These are phyloP conservation scores for Macadamia tetraphylla DNA, from an alignment of 164 flowering plant genomes.

Conservation along the genomic window DNA sequence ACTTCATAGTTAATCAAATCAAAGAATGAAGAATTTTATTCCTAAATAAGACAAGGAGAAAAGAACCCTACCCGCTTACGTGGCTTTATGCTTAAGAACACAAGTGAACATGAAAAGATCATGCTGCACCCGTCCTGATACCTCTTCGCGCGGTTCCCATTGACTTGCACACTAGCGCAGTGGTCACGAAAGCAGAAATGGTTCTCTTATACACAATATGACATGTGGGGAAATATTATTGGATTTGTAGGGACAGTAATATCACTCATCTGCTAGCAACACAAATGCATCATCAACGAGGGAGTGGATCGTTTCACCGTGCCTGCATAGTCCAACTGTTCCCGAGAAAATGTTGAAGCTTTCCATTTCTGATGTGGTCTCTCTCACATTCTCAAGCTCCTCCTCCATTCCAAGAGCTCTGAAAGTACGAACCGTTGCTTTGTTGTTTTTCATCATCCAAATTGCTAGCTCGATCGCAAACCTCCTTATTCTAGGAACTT, in stretches of 20 bases:
- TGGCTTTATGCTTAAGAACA: no score
- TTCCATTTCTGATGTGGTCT: constrained; percentile 83
- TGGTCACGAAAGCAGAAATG: no score
- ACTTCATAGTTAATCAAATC: no score
- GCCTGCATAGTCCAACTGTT: constrained; percentile 69
- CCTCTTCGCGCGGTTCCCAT: no score
- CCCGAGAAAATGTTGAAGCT: constrained; percentile 94
- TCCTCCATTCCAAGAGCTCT: constrained; percentile 49
- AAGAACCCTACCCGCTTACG: no score
- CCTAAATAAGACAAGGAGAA: no score
- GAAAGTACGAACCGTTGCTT: constrained; percentile 35
- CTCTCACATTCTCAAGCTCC: constrained; percentile 61
- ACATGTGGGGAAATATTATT: background rate
- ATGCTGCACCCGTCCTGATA: no score
- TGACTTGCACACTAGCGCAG: no score
- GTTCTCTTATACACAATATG: no score
- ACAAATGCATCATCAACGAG: constrained; percentile 60
- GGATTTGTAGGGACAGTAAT: background rate
- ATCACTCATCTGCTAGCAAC: constrained; percentile 25
- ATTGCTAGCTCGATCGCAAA: constrained; percentile 70
- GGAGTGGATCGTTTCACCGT: constrained; percentile 53
- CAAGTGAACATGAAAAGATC: no score
- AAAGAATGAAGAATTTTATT: no score
- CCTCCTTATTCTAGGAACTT: constrained; percentile 75
- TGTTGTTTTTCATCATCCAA: constrained; percentile 75